Conservation (phyloP, 2,329 filamentous ascomycete genomes). For the Cercospora nicotianae region DNA sequence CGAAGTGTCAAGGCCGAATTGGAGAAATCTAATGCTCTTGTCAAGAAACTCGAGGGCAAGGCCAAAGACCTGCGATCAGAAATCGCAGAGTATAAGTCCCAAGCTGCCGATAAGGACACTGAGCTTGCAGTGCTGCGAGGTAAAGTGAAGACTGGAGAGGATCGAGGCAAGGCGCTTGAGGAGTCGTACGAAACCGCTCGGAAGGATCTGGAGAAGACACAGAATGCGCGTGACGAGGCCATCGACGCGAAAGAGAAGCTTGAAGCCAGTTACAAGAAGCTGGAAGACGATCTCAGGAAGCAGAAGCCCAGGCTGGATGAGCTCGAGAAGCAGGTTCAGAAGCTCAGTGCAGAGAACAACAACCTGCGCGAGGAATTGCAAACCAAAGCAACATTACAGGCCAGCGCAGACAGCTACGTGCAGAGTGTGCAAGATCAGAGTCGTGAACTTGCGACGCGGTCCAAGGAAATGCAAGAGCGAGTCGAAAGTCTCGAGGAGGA, state of each 20-base stretch:
- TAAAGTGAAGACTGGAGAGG: slow-evolving; percentile 73
- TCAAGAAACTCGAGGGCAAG: slow-evolving; percentile 75
- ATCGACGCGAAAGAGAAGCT: slow-evolving; percentile 71
- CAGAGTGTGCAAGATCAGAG: slow-evolving; percentile 92
- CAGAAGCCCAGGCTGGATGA: slow-evolving; percentile 63
- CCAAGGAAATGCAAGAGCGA: slow-evolving; percentile 82
- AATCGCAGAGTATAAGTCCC: slow-evolving; percentile 66
- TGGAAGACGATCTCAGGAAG: slow-evolving; percentile 68
- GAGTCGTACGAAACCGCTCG: slow-evolving; percentile 73
- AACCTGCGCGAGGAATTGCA: slow-evolving; percentile 75
- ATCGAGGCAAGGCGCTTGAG: slow-evolving; percentile 70
- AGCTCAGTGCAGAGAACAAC: slow-evolving; percentile 66
- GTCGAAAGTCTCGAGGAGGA: slow-evolving; percentile 90
- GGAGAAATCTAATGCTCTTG: slow-evolving; percentile 58
- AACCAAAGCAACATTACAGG: slow-evolving; percentile 81
- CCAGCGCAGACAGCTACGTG: slow-evolving; percentile 79
- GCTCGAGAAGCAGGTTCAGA: slow-evolving; percentile 71
- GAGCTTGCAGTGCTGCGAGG: slow-evolving; percentile 79
- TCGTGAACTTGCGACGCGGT: slow-evolving; percentile 81
- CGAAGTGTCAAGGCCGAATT: slow-evolving; percentile 76
- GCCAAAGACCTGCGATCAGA: slow-evolving; percentile 81
- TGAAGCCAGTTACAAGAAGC: slow-evolving; percentile 66
- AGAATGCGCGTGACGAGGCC: slow-evolving; percentile 77
- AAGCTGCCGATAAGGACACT: slow-evolving; percentile 69
- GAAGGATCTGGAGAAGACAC: slow-evolving; percentile 73